phyloP scores from a whole-genome alignment of 352 stramenopile genomes.

The Phytophthora quininea region DNA sequence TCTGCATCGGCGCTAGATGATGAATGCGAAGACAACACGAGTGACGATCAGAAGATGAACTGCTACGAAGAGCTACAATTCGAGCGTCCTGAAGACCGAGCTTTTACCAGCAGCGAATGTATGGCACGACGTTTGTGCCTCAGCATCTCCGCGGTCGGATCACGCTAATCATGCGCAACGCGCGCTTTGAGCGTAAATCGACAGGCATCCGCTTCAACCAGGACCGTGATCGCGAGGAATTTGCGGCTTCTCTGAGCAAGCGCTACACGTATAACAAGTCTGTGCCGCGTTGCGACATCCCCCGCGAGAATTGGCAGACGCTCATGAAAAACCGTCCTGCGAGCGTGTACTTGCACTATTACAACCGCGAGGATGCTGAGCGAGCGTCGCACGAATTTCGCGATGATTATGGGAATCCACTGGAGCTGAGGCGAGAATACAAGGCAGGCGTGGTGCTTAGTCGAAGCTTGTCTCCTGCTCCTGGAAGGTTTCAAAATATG shows the following conservation, averaged over 20 bases:
- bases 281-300: slow-evolving; percentile 56
- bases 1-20: background rate
- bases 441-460: slow-evolving; percentile 46
- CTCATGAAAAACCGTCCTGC: slow-evolving; percentile 41
- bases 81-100: slow-evolving; percentile 38
- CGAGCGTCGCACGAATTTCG: slow-evolving; percentile 42
- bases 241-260: slow-evolving; percentile 45
- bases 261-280: slow-evolving; percentile 59
- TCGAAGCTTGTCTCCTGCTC: slow-evolving; percentile 23
- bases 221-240: slow-evolving; percentile 61
- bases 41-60: slow-evolving; percentile 17
- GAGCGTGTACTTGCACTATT: slow-evolving; percentile 56
- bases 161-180: slow-evolving; percentile 54
- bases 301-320: slow-evolving; percentile 66
- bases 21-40: background rate
- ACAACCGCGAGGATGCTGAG: slow-evolving; percentile 57
- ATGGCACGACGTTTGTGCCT: slow-evolving; percentile 59
- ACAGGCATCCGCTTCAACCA: slow-evolving; percentile 68
- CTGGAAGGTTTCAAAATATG: background rate
- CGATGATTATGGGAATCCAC: slow-evolving; percentile 45
- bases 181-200: slow-evolving; percentile 60
- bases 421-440: slow-evolving; percentile 45
- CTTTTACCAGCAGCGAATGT: slow-evolving; percentile 62
- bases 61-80: slow-evolving; percentile 57
- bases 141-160: slow-evolving; percentile 44